Evolutionary conservation across 2,329 filamentous ascomycete genomes (phyloP).

Genomic region (Penicillium occitanis): DNA sequence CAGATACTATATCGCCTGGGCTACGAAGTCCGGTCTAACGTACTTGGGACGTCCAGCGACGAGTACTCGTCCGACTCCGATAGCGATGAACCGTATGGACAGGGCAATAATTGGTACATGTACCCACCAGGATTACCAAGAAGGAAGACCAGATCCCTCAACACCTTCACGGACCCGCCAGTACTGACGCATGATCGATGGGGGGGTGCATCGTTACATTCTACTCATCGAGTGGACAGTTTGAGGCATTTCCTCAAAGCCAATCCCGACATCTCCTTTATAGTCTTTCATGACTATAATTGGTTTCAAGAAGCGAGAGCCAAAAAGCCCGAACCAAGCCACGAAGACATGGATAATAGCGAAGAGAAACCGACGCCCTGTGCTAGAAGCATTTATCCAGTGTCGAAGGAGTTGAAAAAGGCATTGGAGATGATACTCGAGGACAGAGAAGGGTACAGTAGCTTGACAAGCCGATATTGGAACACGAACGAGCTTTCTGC

Average conservation of each 20-base stretch:
- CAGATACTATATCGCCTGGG: background rate
- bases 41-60: background rate
- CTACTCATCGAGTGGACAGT: background rate
- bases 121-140: too few species aligned
- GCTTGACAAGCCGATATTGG: background rate
- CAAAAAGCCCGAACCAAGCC: background rate
- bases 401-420: background rate
- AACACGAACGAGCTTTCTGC: background rate
- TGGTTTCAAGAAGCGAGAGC: background rate
- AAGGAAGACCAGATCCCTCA: too few species aligned
- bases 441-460: background rate
- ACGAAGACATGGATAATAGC: background rate
- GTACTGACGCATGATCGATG: background rate
- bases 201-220: background rate
- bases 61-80: background rate
- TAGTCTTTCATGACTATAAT: slow-evolving; percentile 1
- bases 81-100: background rate
- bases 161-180: background rate
- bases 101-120: background rate
- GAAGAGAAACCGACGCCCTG: background rate
- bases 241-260: background rate
- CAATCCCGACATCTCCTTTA: background rate
- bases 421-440: background rate
- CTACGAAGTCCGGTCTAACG: background rate
- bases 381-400: slow-evolving; percentile 2